phyloP scores from a whole-genome alignment of 495 filamentous ascomycete species.

The Neurospora africana region DNA sequence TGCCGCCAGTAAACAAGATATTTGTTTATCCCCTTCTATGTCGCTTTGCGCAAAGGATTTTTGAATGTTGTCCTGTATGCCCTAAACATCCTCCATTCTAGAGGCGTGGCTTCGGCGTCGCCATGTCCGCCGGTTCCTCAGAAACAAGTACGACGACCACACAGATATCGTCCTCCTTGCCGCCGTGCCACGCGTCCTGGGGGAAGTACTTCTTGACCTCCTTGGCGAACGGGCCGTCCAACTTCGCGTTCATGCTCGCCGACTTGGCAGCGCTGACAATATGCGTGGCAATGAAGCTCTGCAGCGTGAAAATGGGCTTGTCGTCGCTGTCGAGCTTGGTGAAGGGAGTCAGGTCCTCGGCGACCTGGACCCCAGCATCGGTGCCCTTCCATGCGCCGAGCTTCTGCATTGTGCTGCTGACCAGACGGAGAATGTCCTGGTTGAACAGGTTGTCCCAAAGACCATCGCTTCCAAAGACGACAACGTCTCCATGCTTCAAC shows the following conservation, averaged over 20 bases:
- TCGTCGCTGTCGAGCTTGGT: conserved; percentile 31
- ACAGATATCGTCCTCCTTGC: conserved; percentile 88
- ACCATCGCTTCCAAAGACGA: conserved; percentile 87
- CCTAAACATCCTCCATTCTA: not conserved
- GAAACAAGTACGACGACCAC: conserved; percentile 66
- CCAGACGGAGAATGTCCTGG: conserved; percentile 71
- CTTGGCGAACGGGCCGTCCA: conserved; percentile 88
- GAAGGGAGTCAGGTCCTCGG: conserved; percentile 40
- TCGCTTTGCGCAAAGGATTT: not conserved
- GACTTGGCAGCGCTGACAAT: conserved; percentile 72
- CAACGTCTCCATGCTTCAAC: conserved; percentile 80
- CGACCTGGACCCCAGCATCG: conserved; percentile 48
- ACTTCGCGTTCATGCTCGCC: conserved; percentile 63
- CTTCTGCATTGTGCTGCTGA: conserved; percentile 61
- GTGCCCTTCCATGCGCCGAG: conserved; percentile 62
- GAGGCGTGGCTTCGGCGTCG: conserved; percentile 13
- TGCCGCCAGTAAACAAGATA: not conserved
- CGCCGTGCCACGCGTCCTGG: conserved; percentile 70
- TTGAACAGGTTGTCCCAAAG: conserved; percentile 95
- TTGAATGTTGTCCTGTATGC: not conserved
- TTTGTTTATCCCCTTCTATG: not conserved
- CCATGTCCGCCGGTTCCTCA: conserved; percentile 33
- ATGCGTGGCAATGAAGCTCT: conserved; percentile 65
- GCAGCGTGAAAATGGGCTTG: conserved; percentile 40
- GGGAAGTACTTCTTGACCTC: conserved; percentile 83